Base-by-base conservation (phyloP, 257 asterid genomes). In the Lycium ferocissimum region DNA sequence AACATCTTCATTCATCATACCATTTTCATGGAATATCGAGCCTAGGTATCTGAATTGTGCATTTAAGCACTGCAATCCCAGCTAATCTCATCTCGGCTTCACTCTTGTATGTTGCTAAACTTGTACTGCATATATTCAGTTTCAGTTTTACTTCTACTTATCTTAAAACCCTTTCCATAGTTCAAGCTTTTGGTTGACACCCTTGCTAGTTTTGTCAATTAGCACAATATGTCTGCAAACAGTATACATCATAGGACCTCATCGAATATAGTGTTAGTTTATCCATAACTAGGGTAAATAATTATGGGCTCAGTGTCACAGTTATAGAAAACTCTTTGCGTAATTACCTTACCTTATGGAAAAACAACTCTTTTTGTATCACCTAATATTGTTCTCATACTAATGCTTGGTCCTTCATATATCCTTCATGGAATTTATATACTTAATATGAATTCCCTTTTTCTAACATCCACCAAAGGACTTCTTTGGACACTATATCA, bases 151-250 rank as follows among this genome's bases (percentile, higher is more conserved):
- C 40, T 76, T 76, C 35, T 22, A 18, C 45, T 75, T 22, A 22
- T 22, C 8, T 45, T 6, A 49, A 51, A 76, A 76, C 62, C 10
- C 7, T 75, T 73, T 73, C 45, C 38, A 22, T 75, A 75, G 45
- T 75, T 49, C 81, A 75, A 49, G 81, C 43, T 22, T 75, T 75
- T 75, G 43, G 81, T 49, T 45, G 81, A 75, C 2, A 2, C 2
- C 57, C 45, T 75, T 22, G 7, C 59, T 22, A 22, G 43, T 75
- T 75, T 75, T 33, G 81, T 22, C 62, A 75, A 49, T 59, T 7
- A 18, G 66, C 1, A n/a, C 2, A 59, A 59, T 8, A 59, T 5
- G 1, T 75, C 13, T 75, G n/a, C 8, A 22, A 49, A 22, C 3
- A 75, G 3, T 75, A 49, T 75, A 49, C 12, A 49, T 49, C 2